Evolutionary conservation across 805 yeast genomes (phyloP).

Genomic region (Pichia scutulata): DNA sequence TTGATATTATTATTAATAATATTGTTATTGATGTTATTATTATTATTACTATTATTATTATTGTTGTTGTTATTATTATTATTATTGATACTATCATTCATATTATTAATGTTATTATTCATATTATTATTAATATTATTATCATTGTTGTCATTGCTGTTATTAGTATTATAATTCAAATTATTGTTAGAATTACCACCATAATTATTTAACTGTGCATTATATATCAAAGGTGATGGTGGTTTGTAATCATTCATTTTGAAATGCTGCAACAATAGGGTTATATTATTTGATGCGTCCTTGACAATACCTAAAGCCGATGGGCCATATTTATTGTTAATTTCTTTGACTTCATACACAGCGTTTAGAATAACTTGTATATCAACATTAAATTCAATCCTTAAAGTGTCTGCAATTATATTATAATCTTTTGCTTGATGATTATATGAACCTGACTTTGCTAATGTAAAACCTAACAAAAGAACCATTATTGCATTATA

Average conservation of each 20-base stretch:
- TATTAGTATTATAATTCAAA: neutral
- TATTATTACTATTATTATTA: neutral
- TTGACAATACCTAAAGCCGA: conserved; percentile 24
- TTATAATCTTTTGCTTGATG: conserved; percentile 2
- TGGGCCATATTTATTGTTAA: conserved; percentile 12
- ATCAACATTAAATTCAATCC: conserved; percentile 6
- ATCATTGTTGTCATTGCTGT: neutral
- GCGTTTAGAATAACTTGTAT: conserved; percentile 10
- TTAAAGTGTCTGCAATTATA: conserved; percentile 9
- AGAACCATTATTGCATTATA: conserved; percentile 30
- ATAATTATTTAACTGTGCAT: neutral
- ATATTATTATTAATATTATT: neutral
- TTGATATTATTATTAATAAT: neutral
- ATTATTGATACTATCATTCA: neutral
- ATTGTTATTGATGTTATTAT: neutral
- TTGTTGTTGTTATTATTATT: neutral
- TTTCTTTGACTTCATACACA: conserved; percentile 12
- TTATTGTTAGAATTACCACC: neutral
- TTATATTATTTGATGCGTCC: conserved; percentile 27
- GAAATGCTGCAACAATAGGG: conserved; percentile 20
- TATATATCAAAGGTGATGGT: neutral
- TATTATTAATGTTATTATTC: neutral
- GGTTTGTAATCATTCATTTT: neutral
- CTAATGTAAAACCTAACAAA: conserved; percentile 27
- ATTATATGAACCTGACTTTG: conserved; percentile 9